Conservation (phyloP, 257 asterid genomes). For the Anisodus acutangulus region DNA sequence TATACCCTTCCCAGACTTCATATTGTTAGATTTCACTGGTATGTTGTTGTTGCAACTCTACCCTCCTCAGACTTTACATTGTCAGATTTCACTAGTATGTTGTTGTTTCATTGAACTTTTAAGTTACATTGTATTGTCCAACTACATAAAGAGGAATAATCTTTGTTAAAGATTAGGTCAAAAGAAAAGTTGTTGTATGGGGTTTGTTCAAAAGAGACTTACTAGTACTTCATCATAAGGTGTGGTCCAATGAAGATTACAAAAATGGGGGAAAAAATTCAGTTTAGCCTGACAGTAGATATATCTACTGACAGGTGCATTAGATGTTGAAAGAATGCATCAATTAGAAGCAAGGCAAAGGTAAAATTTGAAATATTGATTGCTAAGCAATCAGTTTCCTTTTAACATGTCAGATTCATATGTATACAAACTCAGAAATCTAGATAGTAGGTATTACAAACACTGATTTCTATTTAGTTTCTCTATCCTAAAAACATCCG, state of each 20-base stretch:
- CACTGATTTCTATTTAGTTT: conserved; percentile 17
- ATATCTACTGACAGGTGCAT: background rate
- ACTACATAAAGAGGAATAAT: conserved; percentile 45
- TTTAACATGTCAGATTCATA: conserved; percentile 36
- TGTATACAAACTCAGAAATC: conserved; percentile 36
- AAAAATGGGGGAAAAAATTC: background rate
- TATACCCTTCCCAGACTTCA: too few relatives aligned
- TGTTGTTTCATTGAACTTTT: too few relatives aligned
- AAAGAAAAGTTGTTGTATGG: conserved; percentile 44
- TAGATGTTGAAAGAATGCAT: conserved; percentile 33
- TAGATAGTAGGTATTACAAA: conserved; percentile 18
- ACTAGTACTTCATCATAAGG: conserved; percentile 8
- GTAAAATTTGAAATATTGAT: conserved; percentile 35
- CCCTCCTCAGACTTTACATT: too few relatives aligned
- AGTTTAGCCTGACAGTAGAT: background rate
- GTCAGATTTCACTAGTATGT: too few relatives aligned
- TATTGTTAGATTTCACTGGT: too few relatives aligned
- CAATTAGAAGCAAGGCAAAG: conserved; percentile 41
- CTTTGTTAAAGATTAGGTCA: conserved; percentile 48
- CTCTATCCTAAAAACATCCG: conserved; percentile 30
- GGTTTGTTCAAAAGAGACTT: conserved; percentile 42
- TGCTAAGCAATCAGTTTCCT: conserved; percentile 54
- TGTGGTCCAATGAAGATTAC: conserved; percentile 40
- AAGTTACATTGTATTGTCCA: conserved; percentile 34
- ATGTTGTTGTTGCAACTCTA: too few relatives aligned